Percentiles rank a stretch among this genome's conserved stretches.
Evolutionary conservation across 208 protist species (phyloP).

Genomic region (Ichthyophonus hoferi): DNA sequence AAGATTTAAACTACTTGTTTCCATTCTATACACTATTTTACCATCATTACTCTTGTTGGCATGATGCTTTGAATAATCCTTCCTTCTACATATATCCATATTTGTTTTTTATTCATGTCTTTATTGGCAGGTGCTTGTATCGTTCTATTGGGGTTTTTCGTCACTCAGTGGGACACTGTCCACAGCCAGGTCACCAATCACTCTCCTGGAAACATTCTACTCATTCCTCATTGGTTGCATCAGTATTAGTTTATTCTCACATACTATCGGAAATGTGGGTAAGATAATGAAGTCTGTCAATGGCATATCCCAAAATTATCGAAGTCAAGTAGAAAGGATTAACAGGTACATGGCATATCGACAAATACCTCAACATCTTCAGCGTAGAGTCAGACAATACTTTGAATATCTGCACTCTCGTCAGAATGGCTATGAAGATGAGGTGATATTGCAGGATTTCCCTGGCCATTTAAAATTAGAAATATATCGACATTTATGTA

Average conservation of each 20-base stretch:
- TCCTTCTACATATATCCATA: no score
- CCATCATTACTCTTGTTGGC: no score
- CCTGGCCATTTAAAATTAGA: background rate
- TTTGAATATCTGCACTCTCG: conserved; percentile 16
- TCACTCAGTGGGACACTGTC: background rate
- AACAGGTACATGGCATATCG: conserved; percentile 22
- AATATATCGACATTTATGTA: conserved; percentile 13
- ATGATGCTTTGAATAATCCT: no score
- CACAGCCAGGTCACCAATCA: background rate
- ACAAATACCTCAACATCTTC: background rate
- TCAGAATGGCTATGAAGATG: conserved; percentile 15
- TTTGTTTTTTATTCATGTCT: no score
- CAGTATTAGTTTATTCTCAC: conserved; percentile 7
- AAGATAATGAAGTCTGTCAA: conserved; percentile 13
- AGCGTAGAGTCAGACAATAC: conserved; percentile 16
- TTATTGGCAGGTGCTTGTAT: background rate
- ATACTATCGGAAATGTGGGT: conserved; percentile 14
- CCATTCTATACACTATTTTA: no score
- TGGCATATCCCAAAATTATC: background rate
- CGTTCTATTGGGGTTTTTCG: conserved; percentile 27
- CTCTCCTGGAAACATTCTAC: background rate
- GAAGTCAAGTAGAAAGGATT: background rate
- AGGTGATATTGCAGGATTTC: conserved; percentile 12
- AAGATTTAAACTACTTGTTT: no score
- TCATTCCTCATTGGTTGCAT: conserved; percentile 9